Percentiles rank a stretch among this genome's conserved stretches.
These are phyloP conservation scores for Vicia villosa DNA, from an alignment of 306 rosid species.

Conservation along the genomic window DNA sequence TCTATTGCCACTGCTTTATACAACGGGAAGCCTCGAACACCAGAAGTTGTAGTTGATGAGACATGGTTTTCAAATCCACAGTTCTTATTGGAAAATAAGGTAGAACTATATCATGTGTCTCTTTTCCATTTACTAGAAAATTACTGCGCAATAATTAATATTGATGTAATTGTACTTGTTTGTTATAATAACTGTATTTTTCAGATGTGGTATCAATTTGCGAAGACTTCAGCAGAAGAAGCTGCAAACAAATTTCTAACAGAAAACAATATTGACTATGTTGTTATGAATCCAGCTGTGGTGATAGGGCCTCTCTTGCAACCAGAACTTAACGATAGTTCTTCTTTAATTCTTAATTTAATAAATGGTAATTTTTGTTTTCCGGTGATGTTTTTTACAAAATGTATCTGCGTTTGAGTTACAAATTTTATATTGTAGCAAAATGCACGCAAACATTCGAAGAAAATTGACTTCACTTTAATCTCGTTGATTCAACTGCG, in stretches of 20 bases:
- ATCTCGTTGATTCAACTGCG: too few species aligned
- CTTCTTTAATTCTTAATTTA: constrained; percentile 49
- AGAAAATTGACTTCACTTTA: too few species aligned
- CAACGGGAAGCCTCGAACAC: constrained; percentile 34
- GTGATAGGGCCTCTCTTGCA: constrained; percentile 24
- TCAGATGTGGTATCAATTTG: constrained; percentile 30
- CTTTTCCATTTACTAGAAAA: too few species aligned
- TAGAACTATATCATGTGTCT: too few species aligned
- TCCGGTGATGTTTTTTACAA: too few species aligned
- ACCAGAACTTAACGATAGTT: constrained; percentile 55
- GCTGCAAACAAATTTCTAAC: constrained; percentile 7
- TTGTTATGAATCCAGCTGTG: constrained; percentile 31
- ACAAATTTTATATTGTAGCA: too few species aligned
- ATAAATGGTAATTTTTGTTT: constrained; percentile 53
- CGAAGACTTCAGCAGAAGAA: constrained; percentile 30
- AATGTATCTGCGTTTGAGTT: too few species aligned
- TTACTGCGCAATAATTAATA: too few species aligned
- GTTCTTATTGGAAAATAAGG: background rate
- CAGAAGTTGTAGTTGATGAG: constrained; percentile 43
- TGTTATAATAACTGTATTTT: too few species aligned
- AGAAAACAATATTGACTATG: constrained; percentile 21
- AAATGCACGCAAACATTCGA: too few species aligned
- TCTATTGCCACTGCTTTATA: constrained; percentile 29
- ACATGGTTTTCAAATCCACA: constrained; percentile 38
- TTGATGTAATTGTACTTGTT: too few species aligned